phyloP scores from a whole-genome alignment of 116 monocot species.

The Dioscorea cayenensis region DNA sequence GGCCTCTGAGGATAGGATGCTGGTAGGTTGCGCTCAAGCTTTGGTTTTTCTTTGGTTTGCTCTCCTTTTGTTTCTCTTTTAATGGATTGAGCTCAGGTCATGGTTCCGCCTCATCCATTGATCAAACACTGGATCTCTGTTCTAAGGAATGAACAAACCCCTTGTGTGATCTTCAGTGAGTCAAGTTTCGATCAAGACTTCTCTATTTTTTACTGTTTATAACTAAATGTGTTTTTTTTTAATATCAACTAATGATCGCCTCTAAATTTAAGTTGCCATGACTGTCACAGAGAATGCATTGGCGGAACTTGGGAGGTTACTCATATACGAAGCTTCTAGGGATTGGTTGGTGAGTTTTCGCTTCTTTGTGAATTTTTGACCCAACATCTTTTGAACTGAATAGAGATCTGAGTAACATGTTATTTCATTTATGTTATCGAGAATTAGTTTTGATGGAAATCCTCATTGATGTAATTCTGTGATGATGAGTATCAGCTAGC shows the following conservation, averaged over 20 bases:
- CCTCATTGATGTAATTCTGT: no score
- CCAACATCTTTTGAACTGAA: neutral
- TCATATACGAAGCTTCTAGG: conserved; percentile 96
- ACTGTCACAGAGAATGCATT: conserved; percentile 61
- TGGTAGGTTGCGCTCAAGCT: conserved; percentile 24
- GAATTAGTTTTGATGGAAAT: no score
- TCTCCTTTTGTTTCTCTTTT: neutral
- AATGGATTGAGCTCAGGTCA: conserved; percentile 38
- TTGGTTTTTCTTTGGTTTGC: no score
- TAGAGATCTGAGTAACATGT: no score
- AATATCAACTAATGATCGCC: neutral
- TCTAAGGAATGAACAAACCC: conserved; percentile 42
- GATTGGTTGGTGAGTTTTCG: conserved; percentile 87
- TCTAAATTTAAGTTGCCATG: neutral
- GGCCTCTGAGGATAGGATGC: conserved; percentile 48
- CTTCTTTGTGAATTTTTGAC: neutral
- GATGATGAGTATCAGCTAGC: no score
- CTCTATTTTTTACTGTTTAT: neutral
- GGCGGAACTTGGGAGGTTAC: conserved; percentile 93
- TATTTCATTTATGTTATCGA: no score
- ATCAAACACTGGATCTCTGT: conserved; percentile 96
- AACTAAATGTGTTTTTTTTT: neutral
- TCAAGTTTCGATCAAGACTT: neutral
- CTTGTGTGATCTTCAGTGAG: conserved; percentile 73
- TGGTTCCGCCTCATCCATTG: conserved; percentile 90